phyloP scores from a whole-genome alignment of 139 green algal genomes.

The Chlamydomonas schloesseri region DNA sequence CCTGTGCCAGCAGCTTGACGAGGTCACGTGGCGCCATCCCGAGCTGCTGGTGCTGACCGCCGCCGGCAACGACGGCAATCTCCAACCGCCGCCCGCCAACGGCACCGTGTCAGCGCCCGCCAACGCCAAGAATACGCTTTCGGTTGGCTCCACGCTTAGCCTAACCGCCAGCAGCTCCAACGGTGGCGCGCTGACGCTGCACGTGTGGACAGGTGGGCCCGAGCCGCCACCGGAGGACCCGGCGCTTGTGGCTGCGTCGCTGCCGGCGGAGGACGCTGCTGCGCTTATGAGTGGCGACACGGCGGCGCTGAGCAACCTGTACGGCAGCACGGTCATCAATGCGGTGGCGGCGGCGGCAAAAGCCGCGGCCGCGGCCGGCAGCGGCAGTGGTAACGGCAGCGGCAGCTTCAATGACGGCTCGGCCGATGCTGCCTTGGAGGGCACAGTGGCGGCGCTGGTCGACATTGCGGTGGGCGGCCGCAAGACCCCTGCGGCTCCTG shows the following conservation, averaged over 20 bases:
- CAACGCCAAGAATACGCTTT: constrained; percentile 85
- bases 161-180: not conserved
- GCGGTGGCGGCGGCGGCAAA: too few species aligned
- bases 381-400: not conserved
- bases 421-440: too few species aligned
- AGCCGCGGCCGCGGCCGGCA: too few species aligned
- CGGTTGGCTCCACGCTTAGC: constrained; percentile 77
- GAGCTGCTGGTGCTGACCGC: constrained; percentile 56
- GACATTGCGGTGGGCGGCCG: too few species aligned
- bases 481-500: not conserved
- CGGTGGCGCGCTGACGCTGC: not conserved
- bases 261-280: too few species aligned
- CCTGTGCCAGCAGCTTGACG: constrained; percentile 18
- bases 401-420: too few species aligned
- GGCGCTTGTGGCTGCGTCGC: not conserved
- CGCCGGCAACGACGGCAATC: constrained; percentile 76
- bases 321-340: too few species aligned
- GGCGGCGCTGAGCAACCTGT: too few species aligned
- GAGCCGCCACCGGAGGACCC: not conserved
- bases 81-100: constrained; percentile 38
- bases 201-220: not conserved
- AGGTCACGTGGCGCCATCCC: constrained; percentile 17
- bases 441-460: not conserved
- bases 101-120: constrained; percentile 80
- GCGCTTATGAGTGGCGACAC: too few species aligned